Base-by-base conservation (phyloP, 495 filamentous ascomycete genomes). In the Mycothermus thermophilus region DNA sequence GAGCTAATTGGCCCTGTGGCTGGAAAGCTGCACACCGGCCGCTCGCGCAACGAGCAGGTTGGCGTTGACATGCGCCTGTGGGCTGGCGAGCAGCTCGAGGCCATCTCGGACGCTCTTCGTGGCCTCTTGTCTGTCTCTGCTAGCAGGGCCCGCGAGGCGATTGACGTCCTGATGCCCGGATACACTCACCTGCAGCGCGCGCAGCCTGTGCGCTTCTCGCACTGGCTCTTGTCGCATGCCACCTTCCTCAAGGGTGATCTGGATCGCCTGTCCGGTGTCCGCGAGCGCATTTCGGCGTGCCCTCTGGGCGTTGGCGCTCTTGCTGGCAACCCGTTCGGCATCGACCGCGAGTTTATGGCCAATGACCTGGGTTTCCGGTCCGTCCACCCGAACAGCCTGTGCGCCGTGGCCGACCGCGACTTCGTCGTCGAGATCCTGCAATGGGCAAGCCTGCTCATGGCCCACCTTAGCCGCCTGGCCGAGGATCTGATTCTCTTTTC, bases 111-210 rank as follows among this genome's bases (percentile, higher is more conserved):
- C 4, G 73, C 72, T 30, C 64, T 95, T 14, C 62, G 64, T 20
- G 71, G 77, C 44, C 63, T 95, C 40, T 58, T 95, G 32, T 72
- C 72, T 51, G 79, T 82, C 38, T 75, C 77, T 22, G 70, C 77
- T 35, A 66, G 64, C 15, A 69, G 86, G 13, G 84, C 88, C 14
- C 81, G 92, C 68, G 56, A 64, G 25, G 82, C 93, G 48, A 76
- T 93, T 20, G 45, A 54, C 30, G 37, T 54, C 22, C 35, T 69
- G 43, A 74, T 75, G 71, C 75, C 77, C 0, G 73, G 79, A 1
- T 96, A 96, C 59, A 94, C 87, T 4, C 87, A 95, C 54, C 60
- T 94, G 37, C 88, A 96, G 60, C 77, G 85, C 38, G 88, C 84
- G 18, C 84, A 93, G 63, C 86, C 85, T 8, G 75, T 94, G 40